Percentiles rank a stretch among this genome's conserved stretches.
Conservation (phyloP, 495 filamentous ascomycete genomes). For the Jackrogersella minutella region DNA sequence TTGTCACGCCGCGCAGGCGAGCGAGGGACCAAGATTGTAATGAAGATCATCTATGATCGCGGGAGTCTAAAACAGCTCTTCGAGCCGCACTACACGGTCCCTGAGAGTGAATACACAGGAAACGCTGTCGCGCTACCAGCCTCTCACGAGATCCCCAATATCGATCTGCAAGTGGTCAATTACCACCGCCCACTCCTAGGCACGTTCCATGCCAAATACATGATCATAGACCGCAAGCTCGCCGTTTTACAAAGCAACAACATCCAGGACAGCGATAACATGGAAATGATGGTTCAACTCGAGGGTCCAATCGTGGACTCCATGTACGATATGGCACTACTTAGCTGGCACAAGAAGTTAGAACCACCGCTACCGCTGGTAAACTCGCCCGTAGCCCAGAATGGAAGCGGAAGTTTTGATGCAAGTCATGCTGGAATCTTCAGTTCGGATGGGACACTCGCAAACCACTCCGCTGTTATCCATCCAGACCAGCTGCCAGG, state of each 20-base stretch:
- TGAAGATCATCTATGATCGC: conserved; percentile 80
- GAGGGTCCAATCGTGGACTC: conserved; percentile 80
- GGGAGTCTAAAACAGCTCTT: conserved; percentile 69
- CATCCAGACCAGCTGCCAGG: conserved; percentile 38
- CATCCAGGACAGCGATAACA: conserved; percentile 78
- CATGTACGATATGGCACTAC: conserved; percentile 74
- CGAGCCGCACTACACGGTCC: conserved; percentile 68
- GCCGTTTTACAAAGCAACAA: conserved; percentile 78
- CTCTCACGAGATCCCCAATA: conserved; percentile 69
- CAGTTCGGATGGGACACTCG: conserved; percentile 38
- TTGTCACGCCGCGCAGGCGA: conserved; percentile 70
- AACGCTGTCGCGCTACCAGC: conserved; percentile 66
- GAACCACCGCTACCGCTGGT: conserved; percentile 68
- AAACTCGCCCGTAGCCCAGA: conserved; percentile 56
- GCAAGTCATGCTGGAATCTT: conserved; percentile 39
- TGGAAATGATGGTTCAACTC: conserved; percentile 81
- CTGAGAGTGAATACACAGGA: conserved; percentile 63
- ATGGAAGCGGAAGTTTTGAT: conserved; percentile 26
- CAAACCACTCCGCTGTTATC: conserved; percentile 37
- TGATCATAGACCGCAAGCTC: conserved; percentile 74
- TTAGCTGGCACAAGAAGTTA: conserved; percentile 73
- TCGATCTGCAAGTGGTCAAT: conserved; percentile 77
- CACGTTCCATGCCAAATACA: conserved; percentile 81
- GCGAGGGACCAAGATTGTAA: conserved; percentile 63
- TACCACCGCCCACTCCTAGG: conserved; percentile 76